Evolutionary conservation across 2,329 filamentous ascomycete species (phyloP).

Genomic region (Phoma sp.): DNA sequence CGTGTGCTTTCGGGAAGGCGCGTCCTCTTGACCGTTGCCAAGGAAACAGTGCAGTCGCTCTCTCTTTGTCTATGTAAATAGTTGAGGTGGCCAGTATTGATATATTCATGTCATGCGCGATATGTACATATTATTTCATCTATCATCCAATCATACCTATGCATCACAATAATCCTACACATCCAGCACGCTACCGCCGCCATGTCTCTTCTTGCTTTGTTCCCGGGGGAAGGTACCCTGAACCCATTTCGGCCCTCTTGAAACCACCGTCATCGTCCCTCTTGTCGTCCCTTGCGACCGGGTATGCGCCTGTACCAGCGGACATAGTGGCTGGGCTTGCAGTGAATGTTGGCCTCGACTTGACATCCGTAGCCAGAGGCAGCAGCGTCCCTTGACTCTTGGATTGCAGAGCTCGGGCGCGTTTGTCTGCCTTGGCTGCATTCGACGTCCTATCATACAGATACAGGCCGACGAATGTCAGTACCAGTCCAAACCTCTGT

Average conservation of each 20-base stretch:
- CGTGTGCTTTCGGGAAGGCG: slow-evolving; percentile 1
- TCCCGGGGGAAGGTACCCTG: slow-evolving; percentile 73
- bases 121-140: slow-evolving; percentile 2
- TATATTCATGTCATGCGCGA: background rate
- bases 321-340: slow-evolving; percentile 48
- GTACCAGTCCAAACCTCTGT: slow-evolving; percentile 81
- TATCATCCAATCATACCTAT: slow-evolving; percentile 9
- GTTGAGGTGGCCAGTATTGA: too few species aligned
- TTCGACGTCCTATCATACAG: slow-evolving; percentile 93
- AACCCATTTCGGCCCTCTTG: slow-evolving; percentile 45
- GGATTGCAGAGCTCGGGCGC: slow-evolving; percentile 68
- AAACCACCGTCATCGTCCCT: slow-evolving; percentile 62
- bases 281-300: slow-evolving; percentile 57
- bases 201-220: slow-evolving; percentile 89
- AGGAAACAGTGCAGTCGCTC: slow-evolving; percentile 4
- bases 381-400: slow-evolving; percentile 69
- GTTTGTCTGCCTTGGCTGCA: slow-evolving; percentile 84
- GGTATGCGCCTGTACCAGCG: slow-evolving; percentile 43
- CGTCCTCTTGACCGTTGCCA: slow-evolving; percentile 10
- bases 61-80: background rate
- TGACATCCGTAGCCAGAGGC: slow-evolving; percentile 61
- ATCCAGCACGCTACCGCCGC: slow-evolving; percentile 48
- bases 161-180: background rate
- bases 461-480: slow-evolving; percentile 92
- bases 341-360: slow-evolving; percentile 42